A percentile compares a stretch with the other conserved stretches of the same genome.
phyloP scores from a whole-genome alignment of 306 rosid species.

The Oemleria cerasiformis region DNA sequence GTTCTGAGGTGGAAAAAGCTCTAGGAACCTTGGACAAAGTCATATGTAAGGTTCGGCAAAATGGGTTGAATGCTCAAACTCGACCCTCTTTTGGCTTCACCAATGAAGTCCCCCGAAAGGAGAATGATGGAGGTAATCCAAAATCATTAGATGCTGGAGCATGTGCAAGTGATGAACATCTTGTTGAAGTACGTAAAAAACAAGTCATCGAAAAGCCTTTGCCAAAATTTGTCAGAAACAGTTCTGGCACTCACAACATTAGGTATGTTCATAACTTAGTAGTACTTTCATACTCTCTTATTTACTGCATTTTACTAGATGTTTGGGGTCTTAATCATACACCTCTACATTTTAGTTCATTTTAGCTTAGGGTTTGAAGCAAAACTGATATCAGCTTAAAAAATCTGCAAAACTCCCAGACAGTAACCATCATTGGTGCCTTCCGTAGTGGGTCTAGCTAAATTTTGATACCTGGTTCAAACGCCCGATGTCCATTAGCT shows the following conservation, averaged over 20 bases:
- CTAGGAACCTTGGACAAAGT: conserved; percentile 71
- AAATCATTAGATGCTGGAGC: conserved; percentile 31
- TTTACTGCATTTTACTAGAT: neutral
- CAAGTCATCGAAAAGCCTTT: conserved; percentile 30
- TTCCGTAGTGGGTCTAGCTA: too few species aligned
- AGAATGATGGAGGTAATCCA: conserved; percentile 26
- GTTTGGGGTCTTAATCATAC: neutral
- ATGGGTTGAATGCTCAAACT: conserved; percentile 37
- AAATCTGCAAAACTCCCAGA: too few species aligned
- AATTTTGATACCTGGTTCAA: too few species aligned
- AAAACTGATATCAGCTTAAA: too few species aligned
- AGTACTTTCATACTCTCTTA: neutral
- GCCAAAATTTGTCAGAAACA: conserved; percentile 25
- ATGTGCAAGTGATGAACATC: conserved; percentile 22
- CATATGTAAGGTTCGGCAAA: conserved; percentile 44
- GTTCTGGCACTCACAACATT: conserved; percentile 34
- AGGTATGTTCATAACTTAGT: conserved; percentile 37
- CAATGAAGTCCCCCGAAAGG: conserved; percentile 23
- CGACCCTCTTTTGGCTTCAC: conserved; percentile 32
- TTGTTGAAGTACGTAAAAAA: conserved; percentile 18
- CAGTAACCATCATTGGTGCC: too few species aligned
- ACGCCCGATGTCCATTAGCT: too few species aligned
- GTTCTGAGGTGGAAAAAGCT: conserved; percentile 72
- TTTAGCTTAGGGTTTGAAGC: neutral
- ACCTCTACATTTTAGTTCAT: neutral